Evolutionary conservation across 768 basidiomycete genomes (phyloP).

Genomic region (Xanthoconium stramineum): DNA sequence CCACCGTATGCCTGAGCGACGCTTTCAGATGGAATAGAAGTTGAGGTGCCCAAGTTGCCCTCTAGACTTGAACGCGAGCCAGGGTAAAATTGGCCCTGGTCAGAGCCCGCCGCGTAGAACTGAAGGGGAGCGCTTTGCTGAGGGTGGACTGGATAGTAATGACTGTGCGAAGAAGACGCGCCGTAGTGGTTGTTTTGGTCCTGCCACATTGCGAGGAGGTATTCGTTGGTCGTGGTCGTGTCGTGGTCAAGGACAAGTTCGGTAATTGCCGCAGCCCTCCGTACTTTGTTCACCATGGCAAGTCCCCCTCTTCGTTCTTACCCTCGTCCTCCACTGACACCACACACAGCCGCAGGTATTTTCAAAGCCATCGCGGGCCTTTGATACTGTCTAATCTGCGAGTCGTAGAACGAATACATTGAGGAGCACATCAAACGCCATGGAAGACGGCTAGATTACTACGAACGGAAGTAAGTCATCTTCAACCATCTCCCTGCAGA

Average conservation of each 20-base stretch:
- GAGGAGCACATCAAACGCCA: constrained; percentile 98
- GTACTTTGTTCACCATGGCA: constrained; percentile 22
- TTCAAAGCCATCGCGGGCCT: not conserved
- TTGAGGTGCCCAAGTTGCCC: constrained; percentile 58
- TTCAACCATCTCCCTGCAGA: not conserved
- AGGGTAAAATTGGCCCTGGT: constrained; percentile 60
- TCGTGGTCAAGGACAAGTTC: constrained; percentile 3
- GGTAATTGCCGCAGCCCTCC: constrained; percentile 27
- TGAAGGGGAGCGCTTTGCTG: constrained; percentile 64
- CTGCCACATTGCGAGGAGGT: constrained; percentile 64
- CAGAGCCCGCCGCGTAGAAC: constrained; percentile 67
- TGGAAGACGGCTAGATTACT: constrained; percentile 93
- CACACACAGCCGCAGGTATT: constrained; percentile 62
- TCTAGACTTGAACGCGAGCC: constrained; percentile 77
- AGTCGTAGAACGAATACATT: constrained; percentile 91
- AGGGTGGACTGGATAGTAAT: constrained; percentile 49
- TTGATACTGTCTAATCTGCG: constrained; percentile 6
- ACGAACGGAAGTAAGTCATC: constrained; percentile 79
- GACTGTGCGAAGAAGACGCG: constrained; percentile 54
- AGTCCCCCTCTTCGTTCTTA: constrained; percentile 1
- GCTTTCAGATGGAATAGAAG: constrained; percentile 45
- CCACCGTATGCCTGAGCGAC: constrained; percentile 58
- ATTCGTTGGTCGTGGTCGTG: constrained; percentile 13
- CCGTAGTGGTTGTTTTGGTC: constrained; percentile 58
- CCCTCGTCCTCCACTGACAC: constrained; percentile 11